Evolutionary conservation across 768 basidiomycete genomes (phyloP).

Genomic region (Pulveroboletus ravenelii): DNA sequence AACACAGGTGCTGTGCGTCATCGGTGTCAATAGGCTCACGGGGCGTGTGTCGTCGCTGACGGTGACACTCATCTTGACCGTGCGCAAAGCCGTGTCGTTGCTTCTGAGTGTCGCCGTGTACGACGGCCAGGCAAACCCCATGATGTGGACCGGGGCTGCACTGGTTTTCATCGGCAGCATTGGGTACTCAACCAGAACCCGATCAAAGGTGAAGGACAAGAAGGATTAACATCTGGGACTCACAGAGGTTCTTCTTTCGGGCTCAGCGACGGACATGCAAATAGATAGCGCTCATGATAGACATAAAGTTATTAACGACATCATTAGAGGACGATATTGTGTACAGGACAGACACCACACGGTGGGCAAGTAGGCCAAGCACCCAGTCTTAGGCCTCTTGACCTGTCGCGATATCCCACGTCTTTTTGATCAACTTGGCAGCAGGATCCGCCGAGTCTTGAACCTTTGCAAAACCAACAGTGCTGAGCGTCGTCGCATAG

Average conservation of each 20-base stretch:
- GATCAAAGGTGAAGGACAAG: slow-evolving; percentile 18
- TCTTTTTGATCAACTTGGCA: slow-evolving; percentile 54
- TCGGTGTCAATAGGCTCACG: slow-evolving; percentile 85
- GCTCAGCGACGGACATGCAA: neutral
- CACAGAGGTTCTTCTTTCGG: neutral
- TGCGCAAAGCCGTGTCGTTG: slow-evolving; percentile 76
- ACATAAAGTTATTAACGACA: slow-evolving; percentile 18
- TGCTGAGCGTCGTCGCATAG: slow-evolving; percentile 64
- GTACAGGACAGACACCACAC: slow-evolving; percentile 1
- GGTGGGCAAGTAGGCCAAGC: neutral
- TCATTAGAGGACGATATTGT: neutral
- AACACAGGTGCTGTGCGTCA: slow-evolving; percentile 80
- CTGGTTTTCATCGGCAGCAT: slow-evolving; percentile 70
- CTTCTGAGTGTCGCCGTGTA: slow-evolving; percentile 60
- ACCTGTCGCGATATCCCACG: slow-evolving; percentile 68
- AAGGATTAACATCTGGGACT: slow-evolving; percentile 14
- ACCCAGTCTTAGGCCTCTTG: slow-evolving; percentile 37
- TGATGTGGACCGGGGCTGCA: slow-evolving; percentile 68
- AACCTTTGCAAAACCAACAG: slow-evolving; percentile 64
- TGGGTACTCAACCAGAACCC: slow-evolving; percentile 47
- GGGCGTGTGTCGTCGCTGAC: slow-evolving; percentile 68
- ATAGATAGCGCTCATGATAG: slow-evolving; percentile 10
- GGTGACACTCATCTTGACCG: slow-evolving; percentile 75
- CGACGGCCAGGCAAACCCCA: slow-evolving; percentile 34
- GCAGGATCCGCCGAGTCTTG: slow-evolving; percentile 55